A percentile compares a stretch with the other conserved stretches of the same genome.
Conservation (phyloP, 352 stramenopile species). For the Phytopythium aichiense region DNA sequence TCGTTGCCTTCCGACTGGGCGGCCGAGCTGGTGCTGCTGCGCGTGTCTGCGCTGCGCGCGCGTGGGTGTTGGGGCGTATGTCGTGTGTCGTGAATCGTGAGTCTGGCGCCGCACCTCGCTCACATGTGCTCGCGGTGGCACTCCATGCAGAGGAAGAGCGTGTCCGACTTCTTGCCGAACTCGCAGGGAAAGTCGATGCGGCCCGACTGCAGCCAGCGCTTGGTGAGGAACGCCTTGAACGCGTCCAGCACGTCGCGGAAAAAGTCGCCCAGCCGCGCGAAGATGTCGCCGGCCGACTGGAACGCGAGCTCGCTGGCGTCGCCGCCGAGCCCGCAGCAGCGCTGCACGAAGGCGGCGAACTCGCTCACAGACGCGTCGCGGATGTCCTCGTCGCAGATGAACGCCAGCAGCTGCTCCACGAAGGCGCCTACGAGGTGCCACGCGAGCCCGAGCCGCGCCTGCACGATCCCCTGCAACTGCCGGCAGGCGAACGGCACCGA, state of each 20-base stretch:
- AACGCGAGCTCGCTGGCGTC: conserved; percentile 8
- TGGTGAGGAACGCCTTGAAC: conserved; percentile 71
- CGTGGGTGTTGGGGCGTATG: background rate
- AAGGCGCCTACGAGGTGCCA: conserved; percentile 58
- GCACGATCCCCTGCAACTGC: conserved; percentile 60
- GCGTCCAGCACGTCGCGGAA: conserved; percentile 53
- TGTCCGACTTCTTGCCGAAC: conserved; percentile 76
- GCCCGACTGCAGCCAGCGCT: conserved; percentile 44
- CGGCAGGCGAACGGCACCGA: conserved; percentile 59
- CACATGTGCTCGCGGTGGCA: conserved; percentile 78
- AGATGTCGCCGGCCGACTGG: conserved; percentile 43
- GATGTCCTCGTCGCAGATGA: conserved; percentile 74
- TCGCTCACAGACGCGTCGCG: conserved; percentile 58
- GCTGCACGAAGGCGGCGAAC: conserved; percentile 52
- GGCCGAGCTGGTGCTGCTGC: background rate
- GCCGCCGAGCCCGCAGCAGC: conserved; percentile 20
- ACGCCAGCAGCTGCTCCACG: conserved; percentile 58
- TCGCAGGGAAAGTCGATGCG: conserved; percentile 70
- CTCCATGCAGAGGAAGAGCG: conserved; percentile 80
- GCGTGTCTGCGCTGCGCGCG: background rate
- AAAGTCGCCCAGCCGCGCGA: conserved; percentile 52
- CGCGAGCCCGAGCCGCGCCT: conserved; percentile 51
- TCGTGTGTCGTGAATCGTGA: background rate
- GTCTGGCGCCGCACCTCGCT: background rate
- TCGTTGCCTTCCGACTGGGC: conserved; percentile 1